Conservation (phyloP, 495 filamentous ascomycete genomes). For the Neurospora hispaniola region DNA sequence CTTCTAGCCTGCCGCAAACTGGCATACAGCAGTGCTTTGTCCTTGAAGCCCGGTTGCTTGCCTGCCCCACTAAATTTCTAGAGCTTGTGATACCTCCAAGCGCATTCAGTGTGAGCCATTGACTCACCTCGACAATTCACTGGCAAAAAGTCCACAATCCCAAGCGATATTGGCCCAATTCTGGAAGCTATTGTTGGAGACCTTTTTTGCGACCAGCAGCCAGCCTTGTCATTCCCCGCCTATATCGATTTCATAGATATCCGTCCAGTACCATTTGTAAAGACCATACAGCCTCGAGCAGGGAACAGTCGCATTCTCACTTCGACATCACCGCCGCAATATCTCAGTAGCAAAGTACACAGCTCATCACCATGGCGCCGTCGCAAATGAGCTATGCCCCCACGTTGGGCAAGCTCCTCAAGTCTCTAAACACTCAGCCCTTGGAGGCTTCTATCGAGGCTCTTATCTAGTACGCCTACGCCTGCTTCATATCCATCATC, state of each 20-base stretch:
- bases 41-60: background rate
- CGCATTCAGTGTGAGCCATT: background rate
- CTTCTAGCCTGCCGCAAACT: background rate
- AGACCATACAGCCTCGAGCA: background rate
- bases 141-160: background rate
- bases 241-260: background rate
- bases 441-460: conserved; percentile 73
- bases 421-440: conserved; percentile 56
- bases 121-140: background rate
- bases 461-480: conserved; percentile 58
- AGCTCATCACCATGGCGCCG: conserved; percentile 27
- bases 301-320: background rate
- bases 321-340: background rate
- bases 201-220: background rate
- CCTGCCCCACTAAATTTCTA: background rate
- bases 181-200: background rate
- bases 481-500: background rate
- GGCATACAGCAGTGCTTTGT: background rate
- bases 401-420: conserved; percentile 62
- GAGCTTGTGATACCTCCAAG: background rate
- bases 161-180: background rate
- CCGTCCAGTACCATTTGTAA: background rate
- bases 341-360: background rate
- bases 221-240: background rate
- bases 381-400: conserved; percentile 45